Percentiles rank a stretch among this genome's conserved stretches.
These are phyloP conservation scores for Cardiospermum halicacabum DNA, from an alignment of 345 rosid genomes.

Conservation along the genomic window DNA sequence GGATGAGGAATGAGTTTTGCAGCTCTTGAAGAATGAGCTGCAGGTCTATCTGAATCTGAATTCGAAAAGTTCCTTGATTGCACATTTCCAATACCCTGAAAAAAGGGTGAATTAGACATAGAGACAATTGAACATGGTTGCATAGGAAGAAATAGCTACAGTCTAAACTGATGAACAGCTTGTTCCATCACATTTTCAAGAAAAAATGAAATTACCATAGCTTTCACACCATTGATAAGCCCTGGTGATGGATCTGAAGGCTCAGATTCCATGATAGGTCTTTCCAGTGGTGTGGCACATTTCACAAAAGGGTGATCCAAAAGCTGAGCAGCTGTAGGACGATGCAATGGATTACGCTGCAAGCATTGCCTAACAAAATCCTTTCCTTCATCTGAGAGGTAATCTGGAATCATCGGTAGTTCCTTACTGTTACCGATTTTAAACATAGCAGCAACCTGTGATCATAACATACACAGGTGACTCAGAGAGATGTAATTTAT, in stretches of 20 bases:
- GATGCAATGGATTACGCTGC: constrained; percentile 53
- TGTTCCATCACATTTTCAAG: background rate
- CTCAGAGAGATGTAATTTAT: background rate
- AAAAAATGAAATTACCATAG: constrained; percentile 36
- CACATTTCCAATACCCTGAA: constrained; percentile 45
- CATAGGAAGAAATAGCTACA: background rate
- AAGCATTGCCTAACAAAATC: constrained; percentile 58
- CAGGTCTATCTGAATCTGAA: constrained; percentile 49
- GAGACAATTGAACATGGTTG: constrained; percentile 8
- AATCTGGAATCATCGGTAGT: constrained; percentile 66
- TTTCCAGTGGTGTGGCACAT: constrained; percentile 47
- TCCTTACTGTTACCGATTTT: constrained; percentile 79
- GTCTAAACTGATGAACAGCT: constrained; percentile 2
- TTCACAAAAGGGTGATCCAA: constrained; percentile 62
- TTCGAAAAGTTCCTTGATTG: constrained; percentile 34
- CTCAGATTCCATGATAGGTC: constrained; percentile 36
- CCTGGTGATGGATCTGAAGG: constrained; percentile 31
- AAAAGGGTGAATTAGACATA: constrained; percentile 13
- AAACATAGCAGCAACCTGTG: constrained; percentile 64
- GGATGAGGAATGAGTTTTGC: constrained; percentile 25
- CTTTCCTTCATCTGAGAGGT: constrained; percentile 62
- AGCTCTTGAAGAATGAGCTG: constrained; percentile 50
- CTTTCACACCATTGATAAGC: constrained; percentile 26
- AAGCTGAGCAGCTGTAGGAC: constrained; percentile 56
- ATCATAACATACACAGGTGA: constrained; percentile 14